Base-by-base conservation (phyloP, 192 early-diverging fungal species). In the Cetraspora pellucida region DNA sequence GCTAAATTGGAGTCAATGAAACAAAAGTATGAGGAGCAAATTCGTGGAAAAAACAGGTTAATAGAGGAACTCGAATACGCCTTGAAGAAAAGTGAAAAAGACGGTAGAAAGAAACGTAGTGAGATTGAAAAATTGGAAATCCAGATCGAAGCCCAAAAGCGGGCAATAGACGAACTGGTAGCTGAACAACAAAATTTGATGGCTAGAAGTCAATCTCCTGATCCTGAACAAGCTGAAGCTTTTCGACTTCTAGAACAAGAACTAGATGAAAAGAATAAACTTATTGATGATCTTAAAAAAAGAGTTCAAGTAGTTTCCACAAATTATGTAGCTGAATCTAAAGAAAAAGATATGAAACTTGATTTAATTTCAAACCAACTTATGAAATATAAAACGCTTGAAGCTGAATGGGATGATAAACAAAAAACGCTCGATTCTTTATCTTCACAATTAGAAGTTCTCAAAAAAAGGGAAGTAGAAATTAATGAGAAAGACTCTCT, bases 401-500 rank as follows among this genome's bases (percentile, higher is more conserved):
- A 76, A 31, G 30, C 3, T 66, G 46, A 76, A 66, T 76, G 60
- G 61, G 3, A 65, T 17, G 61, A 47, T 37, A 74, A 74, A 61
- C 57, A 74, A 74, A 61, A 21, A 23, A 59, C 31, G 9, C 13
- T 74, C 25, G 57, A 74, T 47, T 17, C 14, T 10, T 55, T 76
- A 43, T 21, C 61, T 17, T 28, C 57, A 16, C 73, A 74, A 30
- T 27, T 74, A 27, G 73, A 74, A 31, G 13, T 28, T 9, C 57
- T 74, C 8, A 54, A 47, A 30, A 49, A 52, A 43, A 59, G 30
- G 14, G 74, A 76, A n/a, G 8, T n/a, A 21, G 74, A 76, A 52
- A 13, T 76, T 43, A 49, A 64, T 16, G 74, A 76, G 65, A 76
- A 76, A 28, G 63, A 76, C 9, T 59, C 74, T 52, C 6, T 76